These are phyloP conservation scores for Furcasterigmium sp. DNA, from an alignment of 2,329 filamentous ascomycete genomes.

Conservation along the genomic window DNA sequence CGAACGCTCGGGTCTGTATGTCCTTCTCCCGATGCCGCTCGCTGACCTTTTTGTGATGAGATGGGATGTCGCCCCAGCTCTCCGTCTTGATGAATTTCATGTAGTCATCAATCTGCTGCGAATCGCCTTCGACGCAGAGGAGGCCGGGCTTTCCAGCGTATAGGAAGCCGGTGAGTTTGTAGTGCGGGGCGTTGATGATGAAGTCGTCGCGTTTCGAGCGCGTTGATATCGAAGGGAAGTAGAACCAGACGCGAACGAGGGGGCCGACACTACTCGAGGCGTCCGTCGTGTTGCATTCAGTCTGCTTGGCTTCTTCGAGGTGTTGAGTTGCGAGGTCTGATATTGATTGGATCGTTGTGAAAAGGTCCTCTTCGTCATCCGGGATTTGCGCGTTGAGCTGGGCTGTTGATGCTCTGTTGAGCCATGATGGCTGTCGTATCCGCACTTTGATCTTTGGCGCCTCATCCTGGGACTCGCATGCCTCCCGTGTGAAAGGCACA, in stretches of 20 bases:
- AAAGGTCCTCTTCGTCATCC: slow-evolving; percentile 30
- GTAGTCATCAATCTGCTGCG: slow-evolving; percentile 46
- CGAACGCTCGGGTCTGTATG: slow-evolving; percentile 33
- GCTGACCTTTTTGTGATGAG: slow-evolving; percentile 58
- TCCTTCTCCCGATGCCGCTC: slow-evolving; percentile 43
- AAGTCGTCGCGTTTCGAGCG: slow-evolving; percentile 54
- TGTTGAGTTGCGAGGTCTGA: slow-evolving; percentile 27
- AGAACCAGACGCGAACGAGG: slow-evolving; percentile 54
- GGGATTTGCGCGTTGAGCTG: slow-evolving; percentile 33
- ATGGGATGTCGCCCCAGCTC: slow-evolving; percentile 57
- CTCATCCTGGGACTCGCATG: slow-evolving; percentile 18
- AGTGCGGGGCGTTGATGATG: slow-evolving; percentile 44
- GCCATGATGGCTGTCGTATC: slow-evolving; percentile 44
- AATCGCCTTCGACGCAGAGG: slow-evolving; percentile 44
- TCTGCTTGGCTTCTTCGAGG: slow-evolving; percentile 15
- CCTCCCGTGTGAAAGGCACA: slow-evolving; percentile 22
- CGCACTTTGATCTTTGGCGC: slow-evolving; percentile 34
- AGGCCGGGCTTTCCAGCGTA: slow-evolving; percentile 55
- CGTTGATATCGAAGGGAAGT: slow-evolving; percentile 57
- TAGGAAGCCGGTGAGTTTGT: slow-evolving; percentile 53
- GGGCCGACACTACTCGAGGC: slow-evolving; percentile 8
- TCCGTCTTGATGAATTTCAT: slow-evolving; percentile 61
- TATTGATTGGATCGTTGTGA: slow-evolving; percentile 39
- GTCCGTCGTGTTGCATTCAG: neutral
- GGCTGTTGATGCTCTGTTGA: slow-evolving; percentile 41